Evolutionary conservation across 2,329 filamentous ascomycete species (phyloP).

Genomic region (Microsporum ferrugineum): DNA sequence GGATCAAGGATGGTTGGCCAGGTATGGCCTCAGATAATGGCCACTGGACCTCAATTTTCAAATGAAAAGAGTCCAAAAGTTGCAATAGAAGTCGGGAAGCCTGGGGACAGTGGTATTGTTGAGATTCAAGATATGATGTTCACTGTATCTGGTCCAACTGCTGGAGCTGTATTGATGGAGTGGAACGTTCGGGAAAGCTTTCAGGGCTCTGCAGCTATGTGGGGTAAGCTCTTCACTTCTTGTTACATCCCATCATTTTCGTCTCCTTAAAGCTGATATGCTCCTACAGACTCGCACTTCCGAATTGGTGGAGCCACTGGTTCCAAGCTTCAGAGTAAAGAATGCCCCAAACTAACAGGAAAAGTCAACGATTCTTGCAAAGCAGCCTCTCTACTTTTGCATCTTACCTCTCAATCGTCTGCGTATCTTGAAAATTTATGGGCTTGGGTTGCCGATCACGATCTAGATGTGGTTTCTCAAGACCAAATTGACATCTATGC

Average conservation of each 20-base stretch:
- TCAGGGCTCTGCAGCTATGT: constrained; percentile 16
- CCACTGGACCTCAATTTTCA: constrained; percentile 21
- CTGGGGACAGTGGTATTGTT: constrained; percentile 24
- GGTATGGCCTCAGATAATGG: constrained; percentile 28
- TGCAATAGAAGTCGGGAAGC: constrained; percentile 19
- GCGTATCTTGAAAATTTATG: constrained; percentile 22
- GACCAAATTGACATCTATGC: constrained; percentile 49
- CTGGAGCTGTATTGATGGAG: constrained; percentile 28
- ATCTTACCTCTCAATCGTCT: constrained; percentile 47
- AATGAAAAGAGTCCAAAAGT: constrained; percentile 18
- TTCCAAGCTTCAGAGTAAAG: constrained; percentile 20
- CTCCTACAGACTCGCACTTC: constrained; percentile 27
- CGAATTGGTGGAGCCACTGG: constrained; percentile 30
- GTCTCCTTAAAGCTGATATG: constrained; percentile 11
- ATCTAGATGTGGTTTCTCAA: constrained; percentile 4
- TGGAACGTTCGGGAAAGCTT: constrained; percentile 25
- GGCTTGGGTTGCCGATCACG: constrained; percentile 16
- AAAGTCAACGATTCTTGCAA: constrained; percentile 18
- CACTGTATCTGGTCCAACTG: constrained; percentile 24
- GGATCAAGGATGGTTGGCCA: constrained; percentile 51
- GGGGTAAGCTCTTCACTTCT: not conserved
- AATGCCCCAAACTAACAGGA: constrained; percentile 21
- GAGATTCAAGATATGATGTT: constrained; percentile 31
- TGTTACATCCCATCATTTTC: not conserved
- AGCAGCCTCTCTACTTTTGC: constrained; percentile 44